phyloP scores from a whole-genome alignment of 23 red algal species.

The Gracilaria gracilis region DNA sequence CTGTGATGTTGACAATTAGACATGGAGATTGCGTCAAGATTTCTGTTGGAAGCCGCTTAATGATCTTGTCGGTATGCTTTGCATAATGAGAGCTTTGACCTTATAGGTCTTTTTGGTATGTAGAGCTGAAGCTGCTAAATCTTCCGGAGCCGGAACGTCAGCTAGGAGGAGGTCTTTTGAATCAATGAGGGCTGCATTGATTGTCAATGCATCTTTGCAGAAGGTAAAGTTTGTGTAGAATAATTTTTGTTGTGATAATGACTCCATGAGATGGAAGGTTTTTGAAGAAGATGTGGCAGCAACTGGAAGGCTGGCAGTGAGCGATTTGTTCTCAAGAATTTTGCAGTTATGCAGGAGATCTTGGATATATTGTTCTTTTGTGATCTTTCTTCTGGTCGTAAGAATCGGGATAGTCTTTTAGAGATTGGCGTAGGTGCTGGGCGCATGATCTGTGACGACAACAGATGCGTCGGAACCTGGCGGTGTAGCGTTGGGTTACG shows the following conservation, averaged over 20 bases:
- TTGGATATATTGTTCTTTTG: slow-evolving; percentile 20
- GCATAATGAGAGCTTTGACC: not conserved
- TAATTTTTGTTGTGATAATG: not conserved
- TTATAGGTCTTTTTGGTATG: slow-evolving; percentile 5
- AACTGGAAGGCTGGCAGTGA: slow-evolving; percentile 16
- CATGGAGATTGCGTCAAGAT: not conserved
- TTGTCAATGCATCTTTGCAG: not conserved
- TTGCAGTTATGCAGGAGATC: slow-evolving; percentile 20
- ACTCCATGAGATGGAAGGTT: not conserved
- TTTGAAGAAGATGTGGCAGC: not conserved
- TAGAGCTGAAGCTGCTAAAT: not conserved
- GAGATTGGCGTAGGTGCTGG: not conserved
- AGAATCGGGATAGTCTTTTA: slow-evolving; percentile 14
- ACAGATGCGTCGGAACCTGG: too few relatives aligned
- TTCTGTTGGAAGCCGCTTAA: not conserved
- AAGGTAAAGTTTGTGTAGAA: slow-evolving; percentile 4
- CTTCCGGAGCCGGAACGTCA: not conserved
- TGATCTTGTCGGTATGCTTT: not conserved
- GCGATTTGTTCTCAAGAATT: not conserved
- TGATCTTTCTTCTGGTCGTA: slow-evolving; percentile 10
- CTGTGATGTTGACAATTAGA: not conserved
- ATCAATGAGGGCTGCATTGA: not conserved
- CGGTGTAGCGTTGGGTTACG: too few relatives aligned
- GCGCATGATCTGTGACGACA: too few relatives aligned
- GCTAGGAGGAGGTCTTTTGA: not conserved